These are phyloP conservation scores for Theobroma cacao DNA, from an alignment of 345 rosid genomes.

Conservation along the genomic window DNA sequence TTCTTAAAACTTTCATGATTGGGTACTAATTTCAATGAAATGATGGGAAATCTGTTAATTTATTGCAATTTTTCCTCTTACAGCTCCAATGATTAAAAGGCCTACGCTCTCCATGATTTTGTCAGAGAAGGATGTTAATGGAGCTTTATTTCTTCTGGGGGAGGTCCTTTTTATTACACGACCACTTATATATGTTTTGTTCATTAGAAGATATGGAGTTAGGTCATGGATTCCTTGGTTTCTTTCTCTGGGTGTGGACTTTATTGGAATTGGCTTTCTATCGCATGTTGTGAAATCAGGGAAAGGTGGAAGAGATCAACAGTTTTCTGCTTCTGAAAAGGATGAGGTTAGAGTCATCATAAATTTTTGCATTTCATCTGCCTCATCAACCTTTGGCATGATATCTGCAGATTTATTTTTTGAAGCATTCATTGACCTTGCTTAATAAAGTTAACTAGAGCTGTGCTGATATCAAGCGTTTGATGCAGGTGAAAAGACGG, in stretches of 20 bases:
- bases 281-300: conserved; percentile 36
- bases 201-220: conserved; percentile 71
- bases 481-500: conserved; percentile 69
- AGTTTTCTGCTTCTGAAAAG: conserved; percentile 48
- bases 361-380: background rate
- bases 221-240: conserved; percentile 96
- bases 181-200: conserved; percentile 88
- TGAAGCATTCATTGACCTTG: background rate
- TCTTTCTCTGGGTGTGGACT: conserved; percentile 69
- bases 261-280: conserved; percentile 53
- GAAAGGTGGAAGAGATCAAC: conserved; percentile 36
- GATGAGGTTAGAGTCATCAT: conserved; percentile 61
- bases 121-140: conserved; percentile 64
- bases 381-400: background rate
- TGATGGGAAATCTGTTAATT: conserved; percentile 9
- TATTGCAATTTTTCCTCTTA: conserved; percentile 9
- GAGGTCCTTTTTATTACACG: conserved; percentile 76
- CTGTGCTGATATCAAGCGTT: conserved; percentile 13
- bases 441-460: conserved; percentile 1
- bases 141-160: conserved; percentile 61
- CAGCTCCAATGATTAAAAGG: conserved; percentile 44
- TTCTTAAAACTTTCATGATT: conserved; percentile 3
- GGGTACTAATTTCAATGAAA: background rate
- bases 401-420: background rate
- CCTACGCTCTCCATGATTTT: conserved; percentile 49